Percentiles rank a stretch among this genome's conserved stretches.
phyloP scores from a whole-genome alignment of 306 rosid species.

The Quercus parvula region DNA sequence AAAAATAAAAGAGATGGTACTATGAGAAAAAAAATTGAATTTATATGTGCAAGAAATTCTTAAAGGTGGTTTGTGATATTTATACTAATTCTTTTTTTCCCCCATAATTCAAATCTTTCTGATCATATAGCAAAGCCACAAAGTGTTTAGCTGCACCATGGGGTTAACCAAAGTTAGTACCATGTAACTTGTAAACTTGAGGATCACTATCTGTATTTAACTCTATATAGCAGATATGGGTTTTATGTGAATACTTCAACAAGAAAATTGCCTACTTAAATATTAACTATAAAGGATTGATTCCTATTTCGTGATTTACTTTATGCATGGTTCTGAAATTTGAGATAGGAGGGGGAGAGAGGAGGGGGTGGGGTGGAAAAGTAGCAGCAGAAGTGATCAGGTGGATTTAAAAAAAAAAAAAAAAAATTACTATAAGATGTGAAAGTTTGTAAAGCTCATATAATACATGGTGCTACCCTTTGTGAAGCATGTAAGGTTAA shows the following conservation, averaged over 20 bases:
- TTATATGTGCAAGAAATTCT: background rate
- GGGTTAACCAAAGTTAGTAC: background rate
- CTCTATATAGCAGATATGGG: background rate
- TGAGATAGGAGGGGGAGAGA: background rate
- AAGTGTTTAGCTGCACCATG: background rate
- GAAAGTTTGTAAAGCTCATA: background rate
- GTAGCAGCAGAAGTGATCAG: no score
- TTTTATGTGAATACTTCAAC: background rate
- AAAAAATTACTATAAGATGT: background rate
- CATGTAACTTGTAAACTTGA: background rate
- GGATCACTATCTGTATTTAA: background rate
- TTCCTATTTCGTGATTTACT: background rate
- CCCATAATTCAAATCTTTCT: background rate
- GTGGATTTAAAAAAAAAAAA: background rate
- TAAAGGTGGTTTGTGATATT: background rate
- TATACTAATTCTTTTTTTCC: background rate
- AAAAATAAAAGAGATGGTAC: background rate
- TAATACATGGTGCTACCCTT: background rate
- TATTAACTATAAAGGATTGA: background rate
- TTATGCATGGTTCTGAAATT: background rate
- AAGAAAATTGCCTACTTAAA: background rate
- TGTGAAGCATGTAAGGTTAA: background rate
- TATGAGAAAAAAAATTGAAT: background rate
- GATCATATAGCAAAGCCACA: no score
- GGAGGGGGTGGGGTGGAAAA: background rate